These are phyloP conservation scores for Apiospora koreana DNA, from an alignment of 2,329 filamentous ascomycete species.

Conservation along the genomic window DNA sequence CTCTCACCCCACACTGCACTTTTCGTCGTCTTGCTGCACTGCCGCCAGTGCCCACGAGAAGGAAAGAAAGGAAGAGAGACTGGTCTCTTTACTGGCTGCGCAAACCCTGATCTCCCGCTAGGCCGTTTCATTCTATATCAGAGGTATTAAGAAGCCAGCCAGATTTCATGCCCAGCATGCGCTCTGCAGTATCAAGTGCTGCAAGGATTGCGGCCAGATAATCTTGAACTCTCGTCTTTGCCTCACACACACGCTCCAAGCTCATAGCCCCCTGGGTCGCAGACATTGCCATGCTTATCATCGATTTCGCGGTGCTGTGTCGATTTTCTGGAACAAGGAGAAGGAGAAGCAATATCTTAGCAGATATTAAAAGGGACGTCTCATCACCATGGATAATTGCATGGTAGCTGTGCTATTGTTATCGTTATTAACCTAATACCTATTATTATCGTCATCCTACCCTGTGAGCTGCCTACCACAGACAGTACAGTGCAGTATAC, in stretches of 20 bases:
- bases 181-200: constrained; percentile 9
- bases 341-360: background rate
- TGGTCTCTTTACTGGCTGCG: background rate
- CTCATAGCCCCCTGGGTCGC: constrained; percentile 7
- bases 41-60: background rate
- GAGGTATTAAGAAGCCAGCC: constrained; percentile 14
- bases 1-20: constrained; percentile 2
- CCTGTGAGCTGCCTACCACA: background rate
- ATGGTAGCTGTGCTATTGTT: background rate
- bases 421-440: background rate
- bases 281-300: constrained; percentile 2
- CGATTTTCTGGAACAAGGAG: background rate
- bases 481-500: background rate
- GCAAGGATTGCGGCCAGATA: constrained; percentile 6
- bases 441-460: background rate
- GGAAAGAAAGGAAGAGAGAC: background rate
- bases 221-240: background rate
- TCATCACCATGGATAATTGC: constrained; percentile 3
- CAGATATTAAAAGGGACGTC: constrained; percentile 10
- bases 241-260: background rate
- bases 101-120: constrained; percentile 17
- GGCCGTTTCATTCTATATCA: constrained; percentile 19
- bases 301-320: background rate
- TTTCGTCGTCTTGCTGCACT: background rate
- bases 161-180: constrained; percentile 3